phyloP scores from a whole-genome alignment of 1,139 yeast species.

The Kluyveromyces marxianus region DNA sequence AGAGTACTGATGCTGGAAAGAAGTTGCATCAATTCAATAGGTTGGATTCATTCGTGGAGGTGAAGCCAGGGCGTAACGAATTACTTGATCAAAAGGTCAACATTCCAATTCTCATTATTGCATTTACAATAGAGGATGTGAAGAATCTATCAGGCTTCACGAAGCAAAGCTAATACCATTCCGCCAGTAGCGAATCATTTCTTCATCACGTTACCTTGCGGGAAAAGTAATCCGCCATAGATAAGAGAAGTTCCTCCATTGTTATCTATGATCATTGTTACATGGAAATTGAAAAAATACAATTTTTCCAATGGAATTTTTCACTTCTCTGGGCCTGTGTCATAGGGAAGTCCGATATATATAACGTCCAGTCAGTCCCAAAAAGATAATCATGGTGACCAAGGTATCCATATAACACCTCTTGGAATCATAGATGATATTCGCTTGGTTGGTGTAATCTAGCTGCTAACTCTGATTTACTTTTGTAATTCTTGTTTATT shows the following conservation, averaged over 20 bases:
- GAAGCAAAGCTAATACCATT: background rate
- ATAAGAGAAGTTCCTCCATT: too few species aligned
- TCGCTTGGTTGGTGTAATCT: too few species aligned
- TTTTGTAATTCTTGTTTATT: background rate
- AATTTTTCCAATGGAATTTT: background rate
- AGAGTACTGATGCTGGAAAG: constrained; percentile 8
- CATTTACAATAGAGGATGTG: background rate
- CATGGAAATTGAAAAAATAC: too few species aligned
- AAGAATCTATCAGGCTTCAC: background rate
- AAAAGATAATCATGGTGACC: too few species aligned
- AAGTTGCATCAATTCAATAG: constrained; percentile 20
- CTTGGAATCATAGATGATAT: too few species aligned
- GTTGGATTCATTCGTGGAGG: constrained; percentile 16
- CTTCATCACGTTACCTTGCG: background rate
- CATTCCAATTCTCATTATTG: constrained; percentile 19
- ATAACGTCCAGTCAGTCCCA: too few species aligned
- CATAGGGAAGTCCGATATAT: background rate
- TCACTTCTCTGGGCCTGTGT: background rate
- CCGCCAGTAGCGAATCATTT: background rate
- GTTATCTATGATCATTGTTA: too few species aligned
- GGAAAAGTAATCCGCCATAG: too few species aligned
- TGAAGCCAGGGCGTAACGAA: constrained; percentile 22
- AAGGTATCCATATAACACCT: too few species aligned
- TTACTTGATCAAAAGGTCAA: constrained; percentile 20
- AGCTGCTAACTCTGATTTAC: too few species aligned